Evolutionary conservation across 352 stramenopile species (phyloP).

Genomic region (Phytopythium boreale): DNA sequence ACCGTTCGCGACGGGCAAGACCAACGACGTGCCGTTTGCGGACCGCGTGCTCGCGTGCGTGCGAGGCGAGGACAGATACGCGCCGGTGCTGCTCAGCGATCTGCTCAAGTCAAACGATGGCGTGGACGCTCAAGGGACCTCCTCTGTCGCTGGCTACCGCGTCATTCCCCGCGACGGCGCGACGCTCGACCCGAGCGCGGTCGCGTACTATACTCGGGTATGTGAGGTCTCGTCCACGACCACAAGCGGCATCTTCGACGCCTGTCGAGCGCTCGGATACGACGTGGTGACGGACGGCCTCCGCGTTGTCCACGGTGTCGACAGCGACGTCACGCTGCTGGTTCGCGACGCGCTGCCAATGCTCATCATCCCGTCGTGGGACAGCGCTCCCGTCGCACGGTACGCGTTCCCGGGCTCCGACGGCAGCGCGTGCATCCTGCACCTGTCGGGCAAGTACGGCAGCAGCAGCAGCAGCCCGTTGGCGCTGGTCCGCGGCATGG

Average conservation of each 20-base stretch:
- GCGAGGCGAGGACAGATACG: not conserved
- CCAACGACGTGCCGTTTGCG: constrained; percentile 2
- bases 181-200: not conserved
- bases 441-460: not conserved
- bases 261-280: not conserved
- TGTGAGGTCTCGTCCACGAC: not conserved
- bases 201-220: not conserved
- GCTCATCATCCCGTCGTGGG: not conserved
- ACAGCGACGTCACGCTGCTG: not conserved
- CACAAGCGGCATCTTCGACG: not conserved
- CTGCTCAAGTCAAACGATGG: not conserved
- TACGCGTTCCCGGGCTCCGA: not conserved
- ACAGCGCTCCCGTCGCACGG: not conserved
- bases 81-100: not conserved
- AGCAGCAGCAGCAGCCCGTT: too few relatives aligned
- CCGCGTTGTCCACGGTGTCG: not conserved
- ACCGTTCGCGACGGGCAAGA: not conserved
- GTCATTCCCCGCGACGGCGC: not conserved
- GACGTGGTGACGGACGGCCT: not conserved
- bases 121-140: too few relatives aligned
- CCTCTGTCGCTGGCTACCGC: too few relatives aligned
- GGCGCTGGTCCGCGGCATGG: not conserved
- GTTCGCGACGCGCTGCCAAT: not conserved
- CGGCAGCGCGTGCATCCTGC: constrained; percentile 1
- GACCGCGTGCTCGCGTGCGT: constrained; percentile 1